Evolutionary conservation across 192 early-diverging fungal species (phyloP).

Genomic region (Radiomyces spectabilis): DNA sequence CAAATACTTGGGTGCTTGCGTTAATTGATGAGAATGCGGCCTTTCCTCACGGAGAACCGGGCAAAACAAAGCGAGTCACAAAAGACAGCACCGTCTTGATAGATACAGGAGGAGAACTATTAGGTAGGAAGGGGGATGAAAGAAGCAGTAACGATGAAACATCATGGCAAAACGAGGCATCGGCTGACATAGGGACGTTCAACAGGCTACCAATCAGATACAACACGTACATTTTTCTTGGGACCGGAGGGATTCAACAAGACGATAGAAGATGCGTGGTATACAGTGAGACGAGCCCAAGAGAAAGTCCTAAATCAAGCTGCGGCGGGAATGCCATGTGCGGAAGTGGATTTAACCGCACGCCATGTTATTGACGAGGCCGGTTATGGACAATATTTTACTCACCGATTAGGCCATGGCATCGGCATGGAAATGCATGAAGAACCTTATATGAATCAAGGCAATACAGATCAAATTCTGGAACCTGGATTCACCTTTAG

Average conservation of each 20-base stretch:
- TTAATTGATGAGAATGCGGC: slow-evolving; percentile 43
- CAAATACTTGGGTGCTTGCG: slow-evolving; percentile 26
- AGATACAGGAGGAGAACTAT: slow-evolving; percentile 37
- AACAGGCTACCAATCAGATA: slow-evolving; percentile 37
- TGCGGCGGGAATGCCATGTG: slow-evolving; percentile 21
- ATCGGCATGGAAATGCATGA: slow-evolving; percentile 47
- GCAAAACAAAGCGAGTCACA: slow-evolving; percentile 23
- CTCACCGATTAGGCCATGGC: slow-evolving; percentile 46
- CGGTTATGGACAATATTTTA: slow-evolving; percentile 36
- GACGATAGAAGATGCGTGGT: slow-evolving; percentile 38
- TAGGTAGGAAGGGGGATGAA: slow-evolving; percentile 24
- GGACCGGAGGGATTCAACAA: slow-evolving; percentile 19
- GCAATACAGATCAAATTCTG: slow-evolving; percentile 31
- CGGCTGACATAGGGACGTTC: not conserved
- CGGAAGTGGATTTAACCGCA: slow-evolving; percentile 39
- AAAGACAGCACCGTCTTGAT: slow-evolving; percentile 37
- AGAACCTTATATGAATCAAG: slow-evolving; percentile 44
- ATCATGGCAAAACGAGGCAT: not conserved
- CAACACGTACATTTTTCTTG: slow-evolving; percentile 43
- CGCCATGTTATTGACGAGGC: slow-evolving; percentile 25
- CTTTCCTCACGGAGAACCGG: slow-evolving; percentile 38
- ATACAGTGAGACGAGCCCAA: slow-evolving; percentile 36
- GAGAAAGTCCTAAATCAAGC: slow-evolving; percentile 25
- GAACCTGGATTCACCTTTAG: slow-evolving; percentile 40
- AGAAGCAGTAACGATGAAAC: not conserved